A percentile compares a stretch with the other conserved stretches of the same genome.
These are phyloP conservation scores for Athelia sp. DNA, from an alignment of 1,284 basidiomycete species.

Conservation along the genomic window DNA sequence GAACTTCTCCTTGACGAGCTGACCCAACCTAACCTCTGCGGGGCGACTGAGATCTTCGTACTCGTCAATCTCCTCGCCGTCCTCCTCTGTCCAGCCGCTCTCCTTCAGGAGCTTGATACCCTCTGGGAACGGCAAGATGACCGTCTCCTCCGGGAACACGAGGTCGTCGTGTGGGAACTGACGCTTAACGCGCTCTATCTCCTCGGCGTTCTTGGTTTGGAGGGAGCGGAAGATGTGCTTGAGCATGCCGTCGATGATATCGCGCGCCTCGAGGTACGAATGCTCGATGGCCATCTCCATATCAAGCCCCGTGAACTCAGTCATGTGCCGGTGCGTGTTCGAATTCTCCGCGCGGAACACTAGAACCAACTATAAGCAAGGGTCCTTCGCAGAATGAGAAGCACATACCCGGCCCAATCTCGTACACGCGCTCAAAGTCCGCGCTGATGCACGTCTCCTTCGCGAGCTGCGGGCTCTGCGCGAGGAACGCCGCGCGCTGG, in stretches of 20 bases:
- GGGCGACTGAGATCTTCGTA: constrained; percentile 43
- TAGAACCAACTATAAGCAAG: neutral
- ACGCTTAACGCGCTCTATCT: constrained; percentile 51
- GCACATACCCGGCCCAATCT: constrained; percentile 52
- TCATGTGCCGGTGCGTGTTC: constrained; percentile 67
- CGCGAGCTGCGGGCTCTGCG: constrained; percentile 54
- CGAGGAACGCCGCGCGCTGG: constrained; percentile 59
- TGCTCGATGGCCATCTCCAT: neutral
- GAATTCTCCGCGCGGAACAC: constrained; percentile 69
- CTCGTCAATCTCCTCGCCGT: constrained; percentile 45
- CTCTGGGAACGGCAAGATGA: constrained; percentile 49
- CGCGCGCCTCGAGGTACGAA: constrained; percentile 49
- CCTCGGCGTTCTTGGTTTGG: constrained; percentile 28
- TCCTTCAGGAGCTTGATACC: constrained; percentile 53
- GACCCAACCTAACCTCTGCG: constrained; percentile 40
- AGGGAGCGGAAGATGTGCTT: constrained; percentile 33
- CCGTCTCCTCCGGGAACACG: constrained; percentile 42
- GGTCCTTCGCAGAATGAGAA: neutral
- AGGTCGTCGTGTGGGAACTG: constrained; percentile 56
- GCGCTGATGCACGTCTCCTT: constrained; percentile 48
- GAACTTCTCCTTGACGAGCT: constrained; percentile 62
- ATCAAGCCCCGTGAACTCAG: constrained; percentile 51
- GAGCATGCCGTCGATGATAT: constrained; percentile 34
- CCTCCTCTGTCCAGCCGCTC: constrained; percentile 39
- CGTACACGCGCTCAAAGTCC: constrained; percentile 69